Percentiles rank a stretch among this genome's conserved stretches.
phyloP scores from a whole-genome alignment of 2,329 filamentous ascomycete genomes.

The Chaetomium sp. region DNA sequence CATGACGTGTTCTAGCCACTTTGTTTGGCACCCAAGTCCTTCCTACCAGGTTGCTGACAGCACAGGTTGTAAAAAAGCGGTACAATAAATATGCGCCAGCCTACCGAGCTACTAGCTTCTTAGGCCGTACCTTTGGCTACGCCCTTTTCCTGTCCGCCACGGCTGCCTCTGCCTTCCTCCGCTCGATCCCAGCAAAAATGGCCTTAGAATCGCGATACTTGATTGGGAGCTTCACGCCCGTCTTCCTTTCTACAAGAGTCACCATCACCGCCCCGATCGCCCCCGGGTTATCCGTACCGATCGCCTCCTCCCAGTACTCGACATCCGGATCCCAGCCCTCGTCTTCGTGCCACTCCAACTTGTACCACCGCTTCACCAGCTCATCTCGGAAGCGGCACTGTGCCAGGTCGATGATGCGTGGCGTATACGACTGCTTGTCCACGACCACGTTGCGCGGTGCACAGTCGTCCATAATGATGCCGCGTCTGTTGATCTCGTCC shows the following conservation, averaged over 20 bases:
- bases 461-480: conserved; percentile 19
- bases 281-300: conserved; percentile 2
- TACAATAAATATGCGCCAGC: no score
- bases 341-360: conserved; percentile 14
- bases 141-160: conserved; percentile 4
- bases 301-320: conserved; percentile 19
- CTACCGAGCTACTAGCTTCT: no score
- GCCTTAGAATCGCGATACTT: conserved; percentile 7
- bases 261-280: conserved; percentile 19
- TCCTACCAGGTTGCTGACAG: no score
- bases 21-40: no score
- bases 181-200: conserved; percentile 10
- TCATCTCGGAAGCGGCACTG: conserved; percentile 14
- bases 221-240: conserved; percentile 14
- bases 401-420: conserved; percentile 18
- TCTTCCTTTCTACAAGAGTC: conserved; percentile 7
- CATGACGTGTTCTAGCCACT: no score
- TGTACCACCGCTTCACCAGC: conserved; percentile 5
- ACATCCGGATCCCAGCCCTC: conserved; percentile 23
- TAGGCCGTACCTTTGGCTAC: no score
- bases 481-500: conserved; percentile 15
- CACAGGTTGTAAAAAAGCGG: no score
- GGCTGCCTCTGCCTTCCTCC: conserved; percentile 9
- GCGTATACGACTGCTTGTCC: conserved; percentile 16
- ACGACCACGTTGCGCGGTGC: no score